Evolutionary conservation across 2,329 filamentous ascomycete species (phyloP), one percentile per base, ranked within the genome.

Genomic region (Sarocladium kiliense): DNA sequence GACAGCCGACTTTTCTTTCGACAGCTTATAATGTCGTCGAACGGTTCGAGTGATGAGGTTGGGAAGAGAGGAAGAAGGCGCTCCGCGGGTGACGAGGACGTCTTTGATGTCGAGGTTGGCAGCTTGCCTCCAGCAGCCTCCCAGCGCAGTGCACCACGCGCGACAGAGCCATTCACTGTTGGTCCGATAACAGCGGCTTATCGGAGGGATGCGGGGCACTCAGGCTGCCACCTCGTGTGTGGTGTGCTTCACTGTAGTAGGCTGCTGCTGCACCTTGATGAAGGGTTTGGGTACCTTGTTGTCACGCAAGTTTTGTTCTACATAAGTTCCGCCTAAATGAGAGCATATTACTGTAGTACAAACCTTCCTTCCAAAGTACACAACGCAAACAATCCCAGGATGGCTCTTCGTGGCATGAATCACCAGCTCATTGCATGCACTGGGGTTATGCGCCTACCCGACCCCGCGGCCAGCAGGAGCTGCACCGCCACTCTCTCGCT

Each of bases 101-200:
- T 44, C 12, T 7, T 39, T 7, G n/a, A 44, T 9, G 39, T 21
- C 23, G 39, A 44, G 7, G 39, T 23, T 44, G 39, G 39, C 9
- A 44, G n/a, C 39, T 44, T 11, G 12, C 30, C 30, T 32, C 12
- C 12, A 32, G 30, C 12, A 32, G 7, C 6, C 30, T 32, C 30
- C 30, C 30, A 32, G n/a, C n/a, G n/a, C 30, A 12, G 7, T 12
- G 23, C 19, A 44, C n/a, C 7, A 44, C n/a, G 39, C n/a, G 10
- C 7, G 19, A 10, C 14, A 23, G n/a, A 10, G 16, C 6, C 14
- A 18, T 44, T 14, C 39, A 44, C 9, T 14, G 12, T 39, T 39
- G 36, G 36, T 39, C 32, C 27, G 50, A 37, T 54, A 41, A 19
- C 37, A 27, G 50, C 19, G 51, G 16, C 37, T 55, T 34, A 34